Percentiles rank a stretch among this genome's conserved stretches.
Evolutionary conservation across 495 filamentous ascomycete genomes (phyloP).

Genomic region (Hypoxylon rickii): DNA sequence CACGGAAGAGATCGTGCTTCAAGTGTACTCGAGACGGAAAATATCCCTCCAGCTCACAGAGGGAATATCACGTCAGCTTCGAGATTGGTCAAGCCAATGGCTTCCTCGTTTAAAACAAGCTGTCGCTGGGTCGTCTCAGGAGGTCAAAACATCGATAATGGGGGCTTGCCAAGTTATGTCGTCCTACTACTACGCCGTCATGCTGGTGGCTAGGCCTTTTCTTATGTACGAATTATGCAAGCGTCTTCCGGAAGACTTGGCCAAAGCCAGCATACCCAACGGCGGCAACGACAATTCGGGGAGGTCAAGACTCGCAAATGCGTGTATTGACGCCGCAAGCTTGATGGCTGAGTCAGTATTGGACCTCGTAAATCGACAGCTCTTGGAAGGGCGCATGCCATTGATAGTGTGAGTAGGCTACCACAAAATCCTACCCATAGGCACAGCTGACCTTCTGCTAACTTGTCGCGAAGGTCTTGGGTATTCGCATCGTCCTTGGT

Average conservation of each 20-base stretch:
- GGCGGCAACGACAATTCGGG: slow-evolving; percentile 27
- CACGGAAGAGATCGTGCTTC: slow-evolving; percentile 46
- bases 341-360: slow-evolving; percentile 48
- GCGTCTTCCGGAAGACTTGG: slow-evolving; percentile 38
- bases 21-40: slow-evolving; percentile 51
- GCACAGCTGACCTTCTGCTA: not conserved
- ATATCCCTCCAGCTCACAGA: slow-evolving; percentile 52
- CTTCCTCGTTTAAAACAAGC: slow-evolving; percentile 41
- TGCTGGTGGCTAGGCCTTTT: slow-evolving; percentile 51
- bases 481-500: slow-evolving; percentile 53
- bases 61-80: slow-evolving; percentile 50
- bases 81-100: slow-evolving; percentile 51
- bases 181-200: slow-evolving; percentile 53
- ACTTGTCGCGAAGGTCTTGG: slow-evolving; percentile 42
- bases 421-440: too few relatives aligned
- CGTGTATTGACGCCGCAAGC: slow-evolving; percentile 53
- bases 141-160: slow-evolving; percentile 26
- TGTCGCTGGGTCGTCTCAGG: slow-evolving; percentile 20
- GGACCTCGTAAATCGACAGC: slow-evolving; percentile 37
- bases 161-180: slow-evolving; percentile 50
- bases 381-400: slow-evolving; percentile 44
- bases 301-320: slow-evolving; percentile 49
- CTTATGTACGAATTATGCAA: slow-evolving; percentile 53
- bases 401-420: slow-evolving; percentile 48
- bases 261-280: not conserved